These are phyloP conservation scores for Pulveroboletus sp. DNA, from an alignment of 768 basidiomycete species.

Conservation along the genomic window DNA sequence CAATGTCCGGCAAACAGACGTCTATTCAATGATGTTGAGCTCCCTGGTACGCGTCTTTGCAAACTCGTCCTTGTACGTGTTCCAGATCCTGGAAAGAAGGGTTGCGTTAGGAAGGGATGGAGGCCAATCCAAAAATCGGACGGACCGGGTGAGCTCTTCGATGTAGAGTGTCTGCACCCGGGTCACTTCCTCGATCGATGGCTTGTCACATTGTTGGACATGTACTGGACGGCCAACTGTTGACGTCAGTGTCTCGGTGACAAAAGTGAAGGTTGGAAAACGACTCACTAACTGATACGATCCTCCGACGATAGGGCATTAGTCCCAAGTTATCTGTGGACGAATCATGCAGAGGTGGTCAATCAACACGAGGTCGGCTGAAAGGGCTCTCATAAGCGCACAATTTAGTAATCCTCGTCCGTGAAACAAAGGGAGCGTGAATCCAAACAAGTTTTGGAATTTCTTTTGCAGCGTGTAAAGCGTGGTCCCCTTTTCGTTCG, in stretches of 20 bases:
- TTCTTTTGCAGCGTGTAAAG: constrained; percentile 82
- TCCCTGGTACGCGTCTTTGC: constrained; percentile 78
- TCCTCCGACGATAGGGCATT: constrained; percentile 92
- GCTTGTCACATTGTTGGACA: constrained; percentile 71
- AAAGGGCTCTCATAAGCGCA: too few relatives aligned
- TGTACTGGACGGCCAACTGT: constrained; percentile 88
- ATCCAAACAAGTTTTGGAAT: constrained; percentile 91
- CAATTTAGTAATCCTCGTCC: constrained; percentile 94
- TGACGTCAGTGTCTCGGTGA: neutral
- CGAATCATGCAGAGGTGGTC: neutral
- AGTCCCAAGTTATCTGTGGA: constrained; percentile 83
- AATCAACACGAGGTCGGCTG: too few relatives aligned
- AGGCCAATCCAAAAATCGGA: constrained; percentile 4
- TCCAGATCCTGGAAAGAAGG: constrained; percentile 70
- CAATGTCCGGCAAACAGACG: neutral
- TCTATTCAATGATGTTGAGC: constrained; percentile 70
- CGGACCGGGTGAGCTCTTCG: constrained; percentile 83
- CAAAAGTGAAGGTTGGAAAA: neutral
- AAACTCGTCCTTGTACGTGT: constrained; percentile 92
- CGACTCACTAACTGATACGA: constrained; percentile 92
- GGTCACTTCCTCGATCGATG: constrained; percentile 75
- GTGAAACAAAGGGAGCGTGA: constrained; percentile 96
- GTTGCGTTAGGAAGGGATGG: constrained; percentile 4
- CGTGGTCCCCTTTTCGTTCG: constrained; percentile 89
- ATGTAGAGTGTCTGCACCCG: constrained; percentile 84